A percentile compares a stretch with the other conserved stretches of the same genome.
Conservation (phyloP, 176 grass and related monocot species). For the Oryza brachyantha region DNA sequence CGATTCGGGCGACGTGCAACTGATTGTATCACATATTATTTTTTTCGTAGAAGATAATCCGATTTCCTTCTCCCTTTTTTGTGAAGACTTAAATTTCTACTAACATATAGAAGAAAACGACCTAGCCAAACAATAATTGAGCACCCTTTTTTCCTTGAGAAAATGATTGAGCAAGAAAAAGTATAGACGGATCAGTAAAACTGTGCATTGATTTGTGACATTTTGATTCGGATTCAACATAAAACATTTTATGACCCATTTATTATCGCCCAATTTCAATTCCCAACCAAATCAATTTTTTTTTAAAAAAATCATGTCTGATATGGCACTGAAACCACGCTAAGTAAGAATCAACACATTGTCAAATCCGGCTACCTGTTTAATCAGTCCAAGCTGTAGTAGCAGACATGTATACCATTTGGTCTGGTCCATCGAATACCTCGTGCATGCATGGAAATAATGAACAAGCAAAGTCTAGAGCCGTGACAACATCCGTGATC, state of each 20-base stretch:
- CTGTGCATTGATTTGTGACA: neutral
- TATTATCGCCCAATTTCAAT: neutral
- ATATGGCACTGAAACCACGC: neutral
- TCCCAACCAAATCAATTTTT: neutral
- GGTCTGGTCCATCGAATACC: neutral
- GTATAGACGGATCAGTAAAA: neutral
- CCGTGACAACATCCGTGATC: slow-evolving; percentile 22
- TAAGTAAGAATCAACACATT: neutral
- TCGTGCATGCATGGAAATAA: neutral
- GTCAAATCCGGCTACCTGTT: neutral
- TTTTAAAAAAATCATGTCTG: neutral
- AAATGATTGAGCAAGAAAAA: neutral
- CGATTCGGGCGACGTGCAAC: slow-evolving; percentile 1
- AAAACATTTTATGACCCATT: neutral
- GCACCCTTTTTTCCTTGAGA: neutral
- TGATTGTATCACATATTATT: neutral
- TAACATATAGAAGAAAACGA: neutral
- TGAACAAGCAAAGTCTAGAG: neutral
- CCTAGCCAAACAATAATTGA: neutral
- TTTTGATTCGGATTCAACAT: neutral
- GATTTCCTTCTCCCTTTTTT: neutral
- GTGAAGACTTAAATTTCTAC: neutral
- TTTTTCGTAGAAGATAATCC: neutral
- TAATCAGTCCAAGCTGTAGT: neutral
- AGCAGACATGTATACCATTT: neutral